Evolutionary conservation across 129 eudicot species (phyloP), one percentile per base, ranked within the genome.

Genomic region (Centella asiatica): DNA sequence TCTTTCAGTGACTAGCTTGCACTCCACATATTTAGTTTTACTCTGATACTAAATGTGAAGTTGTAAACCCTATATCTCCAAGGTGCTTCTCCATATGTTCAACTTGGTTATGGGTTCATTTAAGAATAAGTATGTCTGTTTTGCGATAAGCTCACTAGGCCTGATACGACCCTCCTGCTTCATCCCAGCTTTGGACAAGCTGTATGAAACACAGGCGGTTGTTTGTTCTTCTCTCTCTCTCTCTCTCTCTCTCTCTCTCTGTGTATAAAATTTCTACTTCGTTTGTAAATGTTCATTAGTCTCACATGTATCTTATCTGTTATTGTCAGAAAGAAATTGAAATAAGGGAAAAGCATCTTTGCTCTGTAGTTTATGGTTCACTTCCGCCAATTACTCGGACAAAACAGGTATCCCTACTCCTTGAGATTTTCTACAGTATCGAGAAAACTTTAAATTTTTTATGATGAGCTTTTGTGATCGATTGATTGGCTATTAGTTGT

Each of bases 341-440:
- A 72, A 59, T 27, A 6, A 81, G 60, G 19, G 76, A 81, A 74
- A 81, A 68, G 69, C 98, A 86, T 81, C 74, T 87, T 44, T 92
- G 98, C 69, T 92, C 98, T 73, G 95, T 92, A 33, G 98, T 92
- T 66, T 92, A 92, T 80, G 98, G 98, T 69, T 92, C 98, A 69
- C 77, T 92, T 60, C 98, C 98, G 48, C 94, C 98, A 9, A 80
- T 74, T 69, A 87, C 98, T 72, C 98, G 95, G 62, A 77, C 90
- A 29, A 79, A 79, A 83, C 98, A 92, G 98, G 98, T 92, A 79
- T 68, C 50, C 33, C 32, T 34, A 27, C 52, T n/a, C 63, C 64
- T 29, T 28, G 20, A 39, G 24, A 46, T 46, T 46, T 47, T 69
- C 28, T 44, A 5, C 13, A 57, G n/a, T 34, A 12, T 57, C 27